A percentile compares a stretch with the other conserved stretches of the same genome.
These are phyloP conservation scores for Saccharomycopsis microspora DNA, from an alignment of 805 yeast genomes.

Conservation along the genomic window DNA sequence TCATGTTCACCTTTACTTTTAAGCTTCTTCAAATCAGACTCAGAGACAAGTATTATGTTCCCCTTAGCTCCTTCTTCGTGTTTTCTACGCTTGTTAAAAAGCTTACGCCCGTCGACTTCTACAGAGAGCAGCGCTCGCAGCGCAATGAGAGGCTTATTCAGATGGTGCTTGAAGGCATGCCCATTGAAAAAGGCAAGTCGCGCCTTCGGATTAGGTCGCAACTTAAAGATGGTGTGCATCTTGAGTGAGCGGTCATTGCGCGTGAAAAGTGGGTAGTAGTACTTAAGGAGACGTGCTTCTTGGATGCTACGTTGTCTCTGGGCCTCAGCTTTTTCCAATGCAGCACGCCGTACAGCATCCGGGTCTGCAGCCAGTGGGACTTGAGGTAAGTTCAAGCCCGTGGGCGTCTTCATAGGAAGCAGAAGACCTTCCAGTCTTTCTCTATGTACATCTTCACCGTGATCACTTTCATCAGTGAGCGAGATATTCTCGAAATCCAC, in stretches of 20 bases:
- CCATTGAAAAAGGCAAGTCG: slow-evolving; percentile 23
- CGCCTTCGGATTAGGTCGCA: slow-evolving; percentile 57
- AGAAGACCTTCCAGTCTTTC: background rate
- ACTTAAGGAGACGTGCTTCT: slow-evolving; percentile 25
- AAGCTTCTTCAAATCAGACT: slow-evolving; percentile 19
- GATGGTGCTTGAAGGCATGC: slow-evolving; percentile 10
- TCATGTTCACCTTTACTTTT: slow-evolving; percentile 16
- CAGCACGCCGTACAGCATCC: background rate
- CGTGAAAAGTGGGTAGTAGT: slow-evolving; percentile 54
- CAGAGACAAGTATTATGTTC: slow-evolving; percentile 18
- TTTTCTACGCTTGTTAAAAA: slow-evolving; percentile 5
- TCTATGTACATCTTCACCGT: slow-evolving; percentile 7
- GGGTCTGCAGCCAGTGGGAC: background rate
- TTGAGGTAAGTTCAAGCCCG: background rate
- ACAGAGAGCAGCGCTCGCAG: slow-evolving; percentile 4
- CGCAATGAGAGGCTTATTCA: slow-evolving; percentile 6
- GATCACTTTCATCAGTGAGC: slow-evolving; percentile 17
- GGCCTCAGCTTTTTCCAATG: background rate
- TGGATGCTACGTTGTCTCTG: slow-evolving; percentile 13
- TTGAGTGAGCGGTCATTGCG: slow-evolving; percentile 39
- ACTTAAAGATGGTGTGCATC: slow-evolving; percentile 55
- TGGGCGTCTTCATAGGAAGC: background rate
- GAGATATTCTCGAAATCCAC: slow-evolving; percentile 70
- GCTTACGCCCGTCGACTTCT: slow-evolving; percentile 8
- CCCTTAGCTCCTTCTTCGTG: background rate